These are phyloP conservation scores for Didymella lethalis DNA, from an alignment of 2,329 filamentous ascomycete genomes.

Conservation along the genomic window DNA sequence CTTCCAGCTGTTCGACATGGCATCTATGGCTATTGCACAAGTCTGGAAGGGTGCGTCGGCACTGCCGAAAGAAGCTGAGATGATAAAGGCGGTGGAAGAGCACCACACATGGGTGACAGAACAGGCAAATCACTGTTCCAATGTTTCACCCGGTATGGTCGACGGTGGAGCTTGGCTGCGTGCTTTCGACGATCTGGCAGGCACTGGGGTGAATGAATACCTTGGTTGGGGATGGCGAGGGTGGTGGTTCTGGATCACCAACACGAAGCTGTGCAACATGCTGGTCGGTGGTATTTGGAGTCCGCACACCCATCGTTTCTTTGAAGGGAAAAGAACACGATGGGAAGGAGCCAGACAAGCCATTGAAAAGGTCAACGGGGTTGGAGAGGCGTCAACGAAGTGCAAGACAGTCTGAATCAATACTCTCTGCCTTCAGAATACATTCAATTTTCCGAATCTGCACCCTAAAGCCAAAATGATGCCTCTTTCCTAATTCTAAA, in stretches of 20 bases:
- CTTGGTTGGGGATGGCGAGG: conserved; percentile 54
- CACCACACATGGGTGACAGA: conserved; percentile 38
- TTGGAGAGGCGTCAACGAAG: neutral
- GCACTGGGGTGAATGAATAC: conserved; percentile 52
- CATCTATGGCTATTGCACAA: conserved; percentile 57
- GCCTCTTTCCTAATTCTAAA: too few species aligned
- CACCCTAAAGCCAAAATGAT: neutral
- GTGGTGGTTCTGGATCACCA: conserved; percentile 55
- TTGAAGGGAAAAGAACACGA: conserved; percentile 51
- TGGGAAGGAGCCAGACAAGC: conserved; percentile 54
- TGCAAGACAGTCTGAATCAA: neutral
- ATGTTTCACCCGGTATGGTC: conserved; percentile 35
- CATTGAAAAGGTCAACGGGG: conserved; percentile 41
- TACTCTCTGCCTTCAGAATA: neutral
- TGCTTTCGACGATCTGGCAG: conserved; percentile 55
- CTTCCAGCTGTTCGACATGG: conserved; percentile 50
- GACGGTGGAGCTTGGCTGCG: conserved; percentile 44
- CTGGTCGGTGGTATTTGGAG: conserved; percentile 53
- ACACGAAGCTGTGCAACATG: conserved; percentile 51
- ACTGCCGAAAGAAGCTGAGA: conserved; percentile 50
- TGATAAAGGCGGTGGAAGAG: conserved; percentile 31
- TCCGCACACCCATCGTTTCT: conserved; percentile 54
- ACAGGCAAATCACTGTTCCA: conserved; percentile 47
- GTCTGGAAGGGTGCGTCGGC: conserved; percentile 53
- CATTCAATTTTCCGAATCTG: neutral